Evolutionary conservation across 345 rosid genomes (phyloP), one percentile per base, ranked within the genome.

Genomic region (Aethionema arabicum): DNA sequence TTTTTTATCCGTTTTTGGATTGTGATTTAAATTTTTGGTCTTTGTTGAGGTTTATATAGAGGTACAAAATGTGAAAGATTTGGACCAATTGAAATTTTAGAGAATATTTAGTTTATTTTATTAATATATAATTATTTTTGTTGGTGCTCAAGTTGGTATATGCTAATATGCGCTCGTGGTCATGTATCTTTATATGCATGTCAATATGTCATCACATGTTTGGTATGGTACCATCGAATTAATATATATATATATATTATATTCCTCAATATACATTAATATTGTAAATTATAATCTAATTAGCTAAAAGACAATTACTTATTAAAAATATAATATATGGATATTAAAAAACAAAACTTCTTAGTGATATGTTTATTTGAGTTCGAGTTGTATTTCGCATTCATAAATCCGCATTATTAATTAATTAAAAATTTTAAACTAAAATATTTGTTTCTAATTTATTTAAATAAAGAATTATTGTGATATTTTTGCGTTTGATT

Each of bases 21-120:
- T 65, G 75, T 64, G 70, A n/a, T 63, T 6, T 50, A 43, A 45
- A 59, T 63, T 21, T 59, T 37, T 32, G 50, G 70, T 45, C 61
- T 32, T 44, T 51, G 44, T 7, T 59, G 9, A 12, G 37, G 54
- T 64, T 57, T 71, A 65, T 42, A 71, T 71, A 71, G 75, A 44
- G 50, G 3, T 43, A 38, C 36, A 11, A 39, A 43, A 32, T 32
- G 15, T 58, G 49, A 38, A 21, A 52, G 61, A 12, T 45, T 33
- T 32, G 29, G 58, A 16, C 70, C 70, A 70, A 70, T 70, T 14
- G 43, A 46, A 59, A 59, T 40, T 21, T 43, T 41, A 29, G 7
- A n/a, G 55, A 42, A 40, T 65, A 52, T 16, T 70, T 42, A 16
- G 2, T 31, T 15, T 11, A 44, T n/a, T 45, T 8, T 4, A 2